These are phyloP conservation scores for Alternaria incomplexa DNA, from an alignment of 2,329 filamentous ascomycete genomes.

Conservation along the genomic window DNA sequence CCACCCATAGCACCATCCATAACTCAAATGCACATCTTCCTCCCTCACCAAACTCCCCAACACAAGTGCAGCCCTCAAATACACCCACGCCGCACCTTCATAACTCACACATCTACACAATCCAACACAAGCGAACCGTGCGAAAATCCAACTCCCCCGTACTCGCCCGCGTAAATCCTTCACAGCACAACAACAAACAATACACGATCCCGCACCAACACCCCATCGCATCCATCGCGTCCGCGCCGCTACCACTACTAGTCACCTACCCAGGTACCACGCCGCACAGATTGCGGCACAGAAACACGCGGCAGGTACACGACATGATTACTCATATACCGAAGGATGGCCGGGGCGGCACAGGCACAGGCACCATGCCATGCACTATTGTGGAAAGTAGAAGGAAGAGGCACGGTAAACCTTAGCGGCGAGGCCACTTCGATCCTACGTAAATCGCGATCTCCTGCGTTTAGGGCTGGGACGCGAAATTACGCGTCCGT, in stretches of 20 bases:
- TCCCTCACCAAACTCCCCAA: neutral
- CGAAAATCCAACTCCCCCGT: neutral
- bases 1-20: neutral
- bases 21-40: neutral
- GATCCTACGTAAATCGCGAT: neutral
- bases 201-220: neutral
- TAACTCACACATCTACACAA: neutral
- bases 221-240: neutral
- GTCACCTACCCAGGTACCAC: neutral
- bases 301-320: neutral
- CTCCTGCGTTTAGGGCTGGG: neutral
- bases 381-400: neutral
- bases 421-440: neutral
- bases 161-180: neutral
- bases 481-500: neutral
- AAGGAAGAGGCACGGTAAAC: neutral
- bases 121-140: neutral
- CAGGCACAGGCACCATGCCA: neutral
- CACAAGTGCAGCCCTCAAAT: neutral
- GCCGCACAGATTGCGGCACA: neutral
- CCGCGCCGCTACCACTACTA: neutral
- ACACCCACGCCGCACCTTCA: neutral
- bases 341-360: neutral
- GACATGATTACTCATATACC: neutral
- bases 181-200: neutral